A percentile compares a stretch with the other conserved stretches of the same genome.
Evolutionary conservation across 2,329 filamentous ascomycete species (phyloP).

Genomic region (Blastomyces percursus): DNA sequence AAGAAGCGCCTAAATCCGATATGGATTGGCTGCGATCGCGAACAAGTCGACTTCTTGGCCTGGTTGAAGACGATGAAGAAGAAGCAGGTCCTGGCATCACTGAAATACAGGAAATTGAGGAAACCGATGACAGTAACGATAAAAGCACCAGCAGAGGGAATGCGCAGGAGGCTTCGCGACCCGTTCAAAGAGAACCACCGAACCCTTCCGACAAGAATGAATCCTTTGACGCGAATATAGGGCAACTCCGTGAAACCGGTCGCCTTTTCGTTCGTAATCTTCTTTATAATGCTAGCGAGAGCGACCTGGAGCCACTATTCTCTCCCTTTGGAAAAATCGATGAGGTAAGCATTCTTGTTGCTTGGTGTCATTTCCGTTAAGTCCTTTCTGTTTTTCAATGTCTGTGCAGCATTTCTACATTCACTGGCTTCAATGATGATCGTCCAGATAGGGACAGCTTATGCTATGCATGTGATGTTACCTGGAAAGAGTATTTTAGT

Average conservation of each 20-base stretch:
- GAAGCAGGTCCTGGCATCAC: conserved; percentile 11
- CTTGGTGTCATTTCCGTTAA: not conserved
- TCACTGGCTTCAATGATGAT: conserved; percentile 61
- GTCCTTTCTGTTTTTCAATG: not conserved
- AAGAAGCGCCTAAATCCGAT: conserved; percentile 47
- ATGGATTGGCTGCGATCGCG: conserved; percentile 85
- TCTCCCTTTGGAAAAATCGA: conserved; percentile 59
- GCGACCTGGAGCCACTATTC: conserved; percentile 65
- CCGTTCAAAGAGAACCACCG: conserved; percentile 14
- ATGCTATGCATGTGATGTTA: conserved; percentile 90
- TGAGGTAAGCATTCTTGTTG: conserved; percentile 59
- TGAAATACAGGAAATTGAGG: conserved; percentile 10
- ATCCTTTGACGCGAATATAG: conserved; percentile 39
- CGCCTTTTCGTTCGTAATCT: conserved; percentile 85
- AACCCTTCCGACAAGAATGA: conserved; percentile 24
- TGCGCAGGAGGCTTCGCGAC: not conserved
- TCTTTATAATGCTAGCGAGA: conserved; percentile 65
- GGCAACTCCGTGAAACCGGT: conserved; percentile 58
- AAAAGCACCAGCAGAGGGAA: conserved; percentile 15
- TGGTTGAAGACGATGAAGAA: conserved; percentile 58
- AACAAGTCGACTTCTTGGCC: conserved; percentile 74
- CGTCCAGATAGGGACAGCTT: conserved; percentile 99
- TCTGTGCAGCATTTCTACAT: conserved; percentile 14
- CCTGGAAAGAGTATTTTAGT: conserved; percentile 98
- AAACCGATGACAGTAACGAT: conserved; percentile 5